Evolutionary conservation across 140 eudicot species (phyloP), one percentile per base, ranked within the genome.

Genomic region (Erigeron philadelphicus): DNA sequence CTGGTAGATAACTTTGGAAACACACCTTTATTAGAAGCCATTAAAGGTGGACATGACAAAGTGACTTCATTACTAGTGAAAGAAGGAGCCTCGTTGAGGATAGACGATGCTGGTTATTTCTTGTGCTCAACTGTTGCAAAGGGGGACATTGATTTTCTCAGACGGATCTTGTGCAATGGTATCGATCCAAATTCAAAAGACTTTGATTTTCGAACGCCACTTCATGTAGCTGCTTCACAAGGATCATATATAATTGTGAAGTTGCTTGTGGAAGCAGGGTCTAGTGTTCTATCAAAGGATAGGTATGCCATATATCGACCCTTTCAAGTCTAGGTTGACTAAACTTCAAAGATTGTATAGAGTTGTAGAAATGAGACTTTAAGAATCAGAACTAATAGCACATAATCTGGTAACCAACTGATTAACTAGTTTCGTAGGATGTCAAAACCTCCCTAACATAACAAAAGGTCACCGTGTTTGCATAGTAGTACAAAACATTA

Each of bases 11-110:
- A 87, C 60, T 89, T 86, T 50, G 97, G 95, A 7, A 89, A 81
- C 78, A 86, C 94, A 0, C 94, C 99, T 1, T 81, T 93, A 49
- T 57, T 89, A 62, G 99, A 89, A 87, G 99, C 99, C 42, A 81
- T 93, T 52, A 93, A 85, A 68, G 77, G 72, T 49, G 94, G 97
- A 7, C 90, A 93, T 66, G 95, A 87, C 54, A 75, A 71, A 64
- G 95, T 93, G 60, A 95, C 94, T 67, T 79, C 96, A 8, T 45
- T 89, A 62, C 88, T 93, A 72, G 83, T 73, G 3, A 80, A 73
- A 70, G 84, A 85, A 83, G 99, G 99, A 13, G 99, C 87, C 17
- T 44, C 67, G 6, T 53, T 93, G 53, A 82, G 80, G 63, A 74
- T 93, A 19, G 92, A 89, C 19, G 90, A 88, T 67, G 83, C 85